Evolutionary conservation across 2,329 filamentous ascomycete species (phyloP).

Genomic region (Epichloe bromicola): DNA sequence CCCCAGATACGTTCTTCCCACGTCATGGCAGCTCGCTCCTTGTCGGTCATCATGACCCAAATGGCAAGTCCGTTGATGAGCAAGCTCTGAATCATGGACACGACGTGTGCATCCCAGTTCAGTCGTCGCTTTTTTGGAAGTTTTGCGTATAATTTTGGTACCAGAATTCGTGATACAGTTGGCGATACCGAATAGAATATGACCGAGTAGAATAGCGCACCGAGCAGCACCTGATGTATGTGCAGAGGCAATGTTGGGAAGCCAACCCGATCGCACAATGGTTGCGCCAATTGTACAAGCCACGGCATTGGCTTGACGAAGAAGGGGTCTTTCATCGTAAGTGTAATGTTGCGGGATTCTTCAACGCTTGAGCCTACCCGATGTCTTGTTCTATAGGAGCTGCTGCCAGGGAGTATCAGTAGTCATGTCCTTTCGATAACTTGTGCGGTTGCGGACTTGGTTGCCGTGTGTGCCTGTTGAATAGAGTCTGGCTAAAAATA

Average conservation of each 20-base stretch:
- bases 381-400: not conserved
- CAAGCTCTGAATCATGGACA: constrained; percentile 66
- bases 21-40: constrained; percentile 53
- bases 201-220: constrained; percentile 54
- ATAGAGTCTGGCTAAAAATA: no score
- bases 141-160: constrained; percentile 52
- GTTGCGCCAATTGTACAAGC: constrained; percentile 43
- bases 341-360: not conserved
- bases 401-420: not conserved
- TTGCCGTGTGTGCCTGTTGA: no score
- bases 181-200: constrained; percentile 57
- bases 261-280: constrained; percentile 47
- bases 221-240: constrained; percentile 60
- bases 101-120: constrained; percentile 79
- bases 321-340: constrained; percentile 57
- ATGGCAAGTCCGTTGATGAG: constrained; percentile 62
- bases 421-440: not conserved
- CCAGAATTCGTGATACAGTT: constrained; percentile 45
- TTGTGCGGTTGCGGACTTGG: not conserved
- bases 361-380: not conserved
- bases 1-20: constrained; percentile 61
- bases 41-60: constrained; percentile 56
- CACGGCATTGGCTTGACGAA: constrained; percentile 48
- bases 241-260: constrained; percentile 61
- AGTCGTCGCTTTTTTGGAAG: constrained; percentile 48